phyloP scores from a whole-genome alignment of 257 asterid species.

The Penstemon davidsonii region DNA sequence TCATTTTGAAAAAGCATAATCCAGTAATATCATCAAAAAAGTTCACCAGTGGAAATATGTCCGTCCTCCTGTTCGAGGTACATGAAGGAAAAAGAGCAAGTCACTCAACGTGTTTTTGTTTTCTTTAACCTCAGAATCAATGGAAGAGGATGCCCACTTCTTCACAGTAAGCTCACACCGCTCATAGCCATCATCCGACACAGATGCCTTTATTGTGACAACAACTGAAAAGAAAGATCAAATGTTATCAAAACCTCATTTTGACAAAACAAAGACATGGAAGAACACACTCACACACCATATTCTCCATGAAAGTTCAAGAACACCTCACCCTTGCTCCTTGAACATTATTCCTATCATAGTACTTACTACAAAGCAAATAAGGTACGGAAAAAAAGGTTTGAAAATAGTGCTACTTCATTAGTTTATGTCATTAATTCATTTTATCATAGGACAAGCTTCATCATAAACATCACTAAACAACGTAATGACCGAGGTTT shows the following conservation, averaged over 20 bases:
- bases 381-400: not conserved
- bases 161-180: slow-evolving; percentile 66
- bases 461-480: not conserved
- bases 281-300: not conserved
- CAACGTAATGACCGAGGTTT: not conserved
- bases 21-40: slow-evolving; percentile 3
- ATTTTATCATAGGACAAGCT: slow-evolving; percentile 4
- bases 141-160: slow-evolving; percentile 83
- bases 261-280: slow-evolving; percentile 12
- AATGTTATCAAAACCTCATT: slow-evolving; percentile 14
- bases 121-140: slow-evolving; percentile 51
- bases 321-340: slow-evolving; percentile 20
- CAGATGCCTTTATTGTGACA: slow-evolving; percentile 42
- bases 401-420: not conserved
- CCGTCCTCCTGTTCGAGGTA: slow-evolving; percentile 97
- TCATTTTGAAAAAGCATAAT: slow-evolving; percentile 9
- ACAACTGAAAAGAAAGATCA: slow-evolving; percentile 44
- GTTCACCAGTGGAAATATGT: slow-evolving; percentile 87
- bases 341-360: slow-evolving; percentile 7
- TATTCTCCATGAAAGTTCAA: not conserved
- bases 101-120: slow-evolving; percentile 71
- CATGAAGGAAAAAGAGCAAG: slow-evolving; percentile 92
- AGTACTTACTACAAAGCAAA: slow-evolving; percentile 13
- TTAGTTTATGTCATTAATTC: not conserved
- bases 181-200: slow-evolving; percentile 43